Evolutionary conservation across 179 eudicot genomes (phyloP).

Genomic region (Silene vulgaris): DNA sequence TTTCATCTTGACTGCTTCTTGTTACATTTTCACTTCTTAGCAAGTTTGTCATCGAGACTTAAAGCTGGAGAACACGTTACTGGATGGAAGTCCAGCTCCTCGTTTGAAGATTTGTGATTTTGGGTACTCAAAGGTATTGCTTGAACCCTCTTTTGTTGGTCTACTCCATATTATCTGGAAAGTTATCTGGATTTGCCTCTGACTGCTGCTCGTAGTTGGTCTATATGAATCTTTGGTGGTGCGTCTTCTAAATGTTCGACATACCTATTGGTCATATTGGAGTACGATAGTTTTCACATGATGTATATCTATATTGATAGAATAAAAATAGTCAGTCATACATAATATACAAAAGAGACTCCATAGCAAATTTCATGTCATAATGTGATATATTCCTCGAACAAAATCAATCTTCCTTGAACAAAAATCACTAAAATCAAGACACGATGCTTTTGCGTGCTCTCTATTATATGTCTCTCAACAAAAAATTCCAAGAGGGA

Average conservation of each 20-base stretch:
- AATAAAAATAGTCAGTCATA: no score
- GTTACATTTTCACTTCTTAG: constrained; percentile 30
- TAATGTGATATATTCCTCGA: no score
- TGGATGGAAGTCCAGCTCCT: constrained; percentile 91
- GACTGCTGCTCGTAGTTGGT: background rate
- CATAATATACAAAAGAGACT: no score
- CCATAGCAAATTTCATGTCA: no score
- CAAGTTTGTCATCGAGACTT: constrained; percentile 93
- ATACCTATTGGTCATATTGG: background rate
- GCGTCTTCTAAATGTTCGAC: background rate
- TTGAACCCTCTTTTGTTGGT: background rate
- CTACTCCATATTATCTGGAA: background rate
- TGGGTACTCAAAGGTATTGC: constrained; percentile 84
- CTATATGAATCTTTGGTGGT: no score
- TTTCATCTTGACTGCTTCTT: background rate
- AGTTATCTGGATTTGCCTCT: background rate
- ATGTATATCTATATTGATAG: no score
- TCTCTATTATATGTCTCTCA: no score
- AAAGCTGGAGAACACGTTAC: constrained; percentile 81
- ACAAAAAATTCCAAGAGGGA: no score
- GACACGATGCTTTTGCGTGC: no score
- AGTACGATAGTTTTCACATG: background rate
- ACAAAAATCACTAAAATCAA: no score
- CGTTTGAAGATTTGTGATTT: constrained; percentile 92
- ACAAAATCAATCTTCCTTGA: no score